Base-by-base conservation (phyloP, 2,329 filamentous ascomycete species). In the Calonectria fujianensis region DNA sequence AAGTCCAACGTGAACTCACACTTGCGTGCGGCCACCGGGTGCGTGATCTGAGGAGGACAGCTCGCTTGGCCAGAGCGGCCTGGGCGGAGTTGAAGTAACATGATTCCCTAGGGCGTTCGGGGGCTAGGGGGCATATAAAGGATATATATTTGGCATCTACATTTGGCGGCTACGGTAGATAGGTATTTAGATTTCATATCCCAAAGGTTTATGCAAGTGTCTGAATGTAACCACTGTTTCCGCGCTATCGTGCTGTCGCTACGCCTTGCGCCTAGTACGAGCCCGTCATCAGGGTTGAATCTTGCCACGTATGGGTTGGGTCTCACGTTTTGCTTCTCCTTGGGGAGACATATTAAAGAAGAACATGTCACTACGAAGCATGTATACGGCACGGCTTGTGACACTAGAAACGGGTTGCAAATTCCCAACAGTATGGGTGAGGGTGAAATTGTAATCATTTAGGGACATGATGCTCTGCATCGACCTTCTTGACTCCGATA, bases 11-110 rank as follows among this genome's bases (percentile, higher is more conserved):
- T 5, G 86, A 89, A 67, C 79, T 92, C 74, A 86, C 87, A 1
- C 78, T 84, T 11, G 89, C 90, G 1, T 90, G 90, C 65, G 90
- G 90, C 2, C 90, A 92, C 76, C 82, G 84, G 8, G 88, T 90
- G 11, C 85, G 91, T 57, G 89, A 90, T 74, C 85, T 91, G 57
- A 85, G 91, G 61, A 87, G 85, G 70, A 85, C 84, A 61, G 90
- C 90, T 24, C 85, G 90, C 68, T 77, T 82, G 73, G 89, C 90
- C 5, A 86, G 89, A 69, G 84, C 84, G 66, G 87, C 86, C 9
- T 92, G 90, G 90, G 83, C 83, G n/a, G 82, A 84, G 39, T 74
- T 86, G 67, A 85, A 82, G 68, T 83, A 81, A 14, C 57, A 50
- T 69, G 32, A 37, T 70, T 61, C 39, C 41, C 39, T 63, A 16